Evolutionary conservation across 805 yeast species (phyloP), one percentile per base, ranked within the genome.

Genomic region (Sungouiella thailandica): DNA sequence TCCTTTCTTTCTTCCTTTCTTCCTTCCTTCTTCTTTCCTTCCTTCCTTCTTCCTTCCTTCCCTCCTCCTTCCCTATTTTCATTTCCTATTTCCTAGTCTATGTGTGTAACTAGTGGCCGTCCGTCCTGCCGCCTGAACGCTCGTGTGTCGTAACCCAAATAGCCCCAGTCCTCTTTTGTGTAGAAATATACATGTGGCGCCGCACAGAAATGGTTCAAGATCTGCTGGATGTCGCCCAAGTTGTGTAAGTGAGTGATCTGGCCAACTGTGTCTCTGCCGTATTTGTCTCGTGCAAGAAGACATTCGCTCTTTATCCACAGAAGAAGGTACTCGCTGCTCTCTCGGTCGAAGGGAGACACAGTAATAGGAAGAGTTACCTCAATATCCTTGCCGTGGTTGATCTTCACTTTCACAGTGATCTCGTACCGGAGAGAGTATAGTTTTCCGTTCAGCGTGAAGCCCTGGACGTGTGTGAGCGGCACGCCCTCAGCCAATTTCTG

Each of bases 301-400:
- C 74, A 72, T 49, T 79, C 81, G 31, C 66, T 62, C 37, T 65
- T 43, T 12, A 79, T 74, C 70, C 81, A 68, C 39, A 63, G 65
- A 35, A 78, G 61, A 9, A 78, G 49, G 36, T 75, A 68, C 22
- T 62, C 68, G 26, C 78, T 60, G 43, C 72, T 65, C 2, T 53
- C 43, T 23, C 70, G 52, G 44, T 75, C 70, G 58, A 70, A 76
- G 2, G 80, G 78, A 17, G 79, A 62, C 0, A 80, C 62, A 1
- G 72, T 72, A 4, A 80, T 55, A 2, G 81, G 83, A 15, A 76
- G 64, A 11, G 59, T 51, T 8, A 74, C 50, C 28, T 67, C 72
- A 25, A 77, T 57, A 37, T 73, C 75, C 42, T 73, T 74, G 3
- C 73, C 71, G 25, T 66, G 72, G 12, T 55, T 52, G 15, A 74